Percentiles rank a stretch among this genome's conserved stretches.
These are phyloP conservation scores for Candida cerambycidarum DNA, from an alignment of 805 yeast genomes.

Conservation along the genomic window DNA sequence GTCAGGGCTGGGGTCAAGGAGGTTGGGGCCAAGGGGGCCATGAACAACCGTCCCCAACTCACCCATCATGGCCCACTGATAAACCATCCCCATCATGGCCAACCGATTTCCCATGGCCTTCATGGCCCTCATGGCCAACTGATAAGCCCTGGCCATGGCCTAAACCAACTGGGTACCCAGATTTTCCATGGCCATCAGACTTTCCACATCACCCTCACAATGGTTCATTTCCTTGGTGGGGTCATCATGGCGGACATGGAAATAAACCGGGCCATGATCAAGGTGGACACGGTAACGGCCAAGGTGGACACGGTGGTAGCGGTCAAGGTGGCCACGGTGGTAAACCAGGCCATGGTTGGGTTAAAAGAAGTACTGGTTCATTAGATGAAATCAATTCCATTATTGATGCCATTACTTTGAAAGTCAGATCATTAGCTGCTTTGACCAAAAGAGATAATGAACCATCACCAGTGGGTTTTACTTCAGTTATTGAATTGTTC, in stretches of 20 bases:
- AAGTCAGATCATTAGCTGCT: neutral
- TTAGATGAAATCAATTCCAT: constrained; percentile 8
- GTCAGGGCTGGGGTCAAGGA: neutral
- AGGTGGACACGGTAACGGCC: neutral
- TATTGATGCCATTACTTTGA: neutral
- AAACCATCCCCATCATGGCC: neutral
- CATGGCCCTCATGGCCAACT: neutral
- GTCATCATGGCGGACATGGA: neutral
- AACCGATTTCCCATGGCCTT: neutral
- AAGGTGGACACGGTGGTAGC: neutral
- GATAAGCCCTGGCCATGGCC: neutral
- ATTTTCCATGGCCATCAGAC: neutral
- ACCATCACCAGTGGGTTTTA: neutral
- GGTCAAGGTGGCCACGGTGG: constrained; percentile 2
- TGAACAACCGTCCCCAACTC: neutral
- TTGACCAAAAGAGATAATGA: constrained; percentile 1
- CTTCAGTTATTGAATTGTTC: neutral
- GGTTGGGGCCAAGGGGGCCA: neutral
- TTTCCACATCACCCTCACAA: neutral
- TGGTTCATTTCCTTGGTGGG: neutral
- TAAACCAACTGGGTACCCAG: neutral
- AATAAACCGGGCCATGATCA: neutral
- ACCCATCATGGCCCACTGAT: neutral
- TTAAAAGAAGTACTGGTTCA: constrained; percentile 5
- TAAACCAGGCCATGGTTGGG: neutral